Conservation (phyloP, 2,329 filamentous ascomycete species). For the Colletotrichum tanaceti region DNA sequence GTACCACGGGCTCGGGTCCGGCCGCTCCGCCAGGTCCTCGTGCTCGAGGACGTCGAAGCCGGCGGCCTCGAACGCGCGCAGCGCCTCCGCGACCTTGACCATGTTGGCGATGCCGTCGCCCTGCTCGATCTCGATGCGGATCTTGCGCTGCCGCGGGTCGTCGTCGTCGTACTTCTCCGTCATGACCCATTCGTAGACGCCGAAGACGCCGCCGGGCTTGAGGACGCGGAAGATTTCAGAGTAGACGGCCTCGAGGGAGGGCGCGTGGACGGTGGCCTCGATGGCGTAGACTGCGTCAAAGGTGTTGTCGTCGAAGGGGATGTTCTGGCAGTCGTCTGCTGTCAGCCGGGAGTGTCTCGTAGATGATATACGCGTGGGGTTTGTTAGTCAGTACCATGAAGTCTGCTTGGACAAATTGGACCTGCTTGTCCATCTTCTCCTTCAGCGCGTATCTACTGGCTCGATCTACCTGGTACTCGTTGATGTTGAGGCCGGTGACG, state of each 20-base stretch:
- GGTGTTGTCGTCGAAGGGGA: slow-evolving; percentile 82
- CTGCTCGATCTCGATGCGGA: slow-evolving; percentile 93
- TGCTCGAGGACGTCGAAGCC: slow-evolving; percentile 87
- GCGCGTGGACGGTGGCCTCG: slow-evolving; percentile 95
- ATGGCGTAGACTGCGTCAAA: slow-evolving; percentile 98
- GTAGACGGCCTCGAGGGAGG: slow-evolving; percentile 90
- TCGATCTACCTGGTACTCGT: slow-evolving; percentile 98
- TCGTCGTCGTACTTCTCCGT: slow-evolving; percentile 93
- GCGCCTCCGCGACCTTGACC: slow-evolving; percentile 84
- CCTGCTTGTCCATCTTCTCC: slow-evolving; percentile 82
- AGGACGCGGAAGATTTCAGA: slow-evolving; percentile 93
- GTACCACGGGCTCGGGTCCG: slow-evolving; percentile 86
- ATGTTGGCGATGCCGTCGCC: slow-evolving; percentile 98
- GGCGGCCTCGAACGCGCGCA: slow-evolving; percentile 85
- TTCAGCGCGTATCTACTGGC: slow-evolving; percentile 86
- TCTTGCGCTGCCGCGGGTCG: slow-evolving; percentile 86
- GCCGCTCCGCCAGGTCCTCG: slow-evolving; percentile 85
- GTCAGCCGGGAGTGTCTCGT: fast-evolving
- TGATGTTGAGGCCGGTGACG: slow-evolving; percentile 94
- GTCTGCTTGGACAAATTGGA: slow-evolving; percentile 92
- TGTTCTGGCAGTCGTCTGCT: not conserved
- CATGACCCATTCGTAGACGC: slow-evolving; percentile 99
- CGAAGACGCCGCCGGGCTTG: slow-evolving; percentile 95
- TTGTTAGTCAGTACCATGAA: slow-evolving; percentile 78
- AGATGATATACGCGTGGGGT: too few relatives aligned